Evolutionary conservation across 768 basidiomycete genomes (phyloP).

Genomic region (Suillus hirtellus): DNA sequence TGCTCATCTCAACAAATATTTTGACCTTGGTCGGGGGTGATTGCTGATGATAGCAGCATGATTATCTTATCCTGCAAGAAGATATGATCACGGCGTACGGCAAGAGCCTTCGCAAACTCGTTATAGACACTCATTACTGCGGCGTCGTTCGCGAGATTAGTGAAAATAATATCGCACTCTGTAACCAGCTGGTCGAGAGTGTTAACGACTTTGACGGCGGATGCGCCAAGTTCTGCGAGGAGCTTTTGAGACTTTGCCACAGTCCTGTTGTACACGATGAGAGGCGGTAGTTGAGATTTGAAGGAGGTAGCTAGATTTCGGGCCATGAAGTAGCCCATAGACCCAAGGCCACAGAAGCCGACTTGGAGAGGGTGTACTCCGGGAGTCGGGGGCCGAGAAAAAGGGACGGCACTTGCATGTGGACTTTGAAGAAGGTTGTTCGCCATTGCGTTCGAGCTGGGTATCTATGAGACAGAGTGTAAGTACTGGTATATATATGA

Average conservation of each 20-base stretch:
- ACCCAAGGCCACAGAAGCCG: constrained; percentile 53
- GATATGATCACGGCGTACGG: constrained; percentile 37
- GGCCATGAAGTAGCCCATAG: constrained; percentile 79
- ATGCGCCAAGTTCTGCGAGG: constrained; percentile 50
- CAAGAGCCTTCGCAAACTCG: constrained; percentile 57
- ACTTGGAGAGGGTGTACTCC: constrained; percentile 38
- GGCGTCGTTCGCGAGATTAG: constrained; percentile 71
- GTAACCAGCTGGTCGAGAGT: constrained; percentile 57
- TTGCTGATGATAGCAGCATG: constrained; percentile 31
- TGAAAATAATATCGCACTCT: constrained; percentile 75
- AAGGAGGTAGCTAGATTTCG: constrained; percentile 69
- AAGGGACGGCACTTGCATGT: constrained; percentile 39
- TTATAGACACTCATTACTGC: constrained; percentile 65
- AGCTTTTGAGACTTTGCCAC: constrained; percentile 61
- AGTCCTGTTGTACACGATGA: constrained; percentile 78
- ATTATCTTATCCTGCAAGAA: neutral
- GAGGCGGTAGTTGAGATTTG: constrained; percentile 45
- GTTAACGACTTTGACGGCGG: constrained; percentile 55
- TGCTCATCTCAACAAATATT: constrained; percentile 86
- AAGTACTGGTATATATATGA: neutral
- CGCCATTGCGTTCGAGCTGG: constrained; percentile 10
- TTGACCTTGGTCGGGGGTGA: constrained; percentile 52
- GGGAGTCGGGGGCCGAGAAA: constrained; percentile 63
- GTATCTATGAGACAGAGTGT: neutral
- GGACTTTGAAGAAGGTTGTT: constrained; percentile 10